phyloP scores from a whole-genome alignment of 192 early-diverging fungal species.

The Rhizophagus clarus region DNA sequence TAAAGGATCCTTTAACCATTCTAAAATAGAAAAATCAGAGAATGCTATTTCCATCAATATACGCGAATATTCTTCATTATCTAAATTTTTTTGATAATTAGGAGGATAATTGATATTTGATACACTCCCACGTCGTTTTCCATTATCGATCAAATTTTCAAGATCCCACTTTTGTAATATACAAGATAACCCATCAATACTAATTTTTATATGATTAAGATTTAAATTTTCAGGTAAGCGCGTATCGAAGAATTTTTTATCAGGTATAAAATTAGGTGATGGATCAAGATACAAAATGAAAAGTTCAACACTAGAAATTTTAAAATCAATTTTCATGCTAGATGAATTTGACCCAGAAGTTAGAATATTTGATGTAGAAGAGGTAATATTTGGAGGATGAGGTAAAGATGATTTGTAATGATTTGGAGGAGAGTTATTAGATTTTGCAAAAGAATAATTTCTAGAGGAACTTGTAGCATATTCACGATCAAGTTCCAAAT shows the following conservation, averaged over 20 bases:
- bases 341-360: background rate
- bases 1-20: constrained; percentile 16
- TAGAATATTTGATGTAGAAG: background rate
- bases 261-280: constrained; percentile 31
- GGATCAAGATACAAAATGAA: constrained; percentile 46
- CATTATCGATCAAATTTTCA: background rate
- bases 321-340: constrained; percentile 44
- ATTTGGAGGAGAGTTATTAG: background rate
- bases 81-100: constrained; percentile 32
- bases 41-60: constrained; percentile 8
- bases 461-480: background rate
- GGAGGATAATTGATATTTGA: constrained; percentile 29
- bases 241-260: constrained; percentile 35
- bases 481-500: background rate
- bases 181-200: constrained; percentile 40
- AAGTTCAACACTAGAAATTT: constrained; percentile 39
- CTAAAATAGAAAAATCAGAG: constrained; percentile 9
- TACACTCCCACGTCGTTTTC: background rate
- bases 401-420: constrained; percentile 13
- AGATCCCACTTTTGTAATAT: constrained; percentile 38
- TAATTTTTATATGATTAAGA: constrained; percentile 41
- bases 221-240: constrained; percentile 35
- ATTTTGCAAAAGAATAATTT: no score
- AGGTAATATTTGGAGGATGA: background rate
- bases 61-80: background rate